Conservation (phyloP, 352 stramenopile genomes). For the Phytophthora tubulina region DNA sequence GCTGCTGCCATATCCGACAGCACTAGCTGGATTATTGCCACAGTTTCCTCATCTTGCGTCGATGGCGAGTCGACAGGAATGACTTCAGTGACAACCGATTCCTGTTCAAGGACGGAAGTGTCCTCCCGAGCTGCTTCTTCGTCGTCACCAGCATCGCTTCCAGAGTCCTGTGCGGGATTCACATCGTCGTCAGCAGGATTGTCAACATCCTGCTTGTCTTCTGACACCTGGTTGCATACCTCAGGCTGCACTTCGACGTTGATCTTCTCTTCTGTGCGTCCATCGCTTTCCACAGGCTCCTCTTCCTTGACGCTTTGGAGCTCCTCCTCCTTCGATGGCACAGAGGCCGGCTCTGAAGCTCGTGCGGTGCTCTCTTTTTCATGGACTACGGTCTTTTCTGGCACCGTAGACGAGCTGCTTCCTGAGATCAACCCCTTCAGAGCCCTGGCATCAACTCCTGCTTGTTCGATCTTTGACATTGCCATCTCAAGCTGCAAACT, state of each 20-base stretch:
- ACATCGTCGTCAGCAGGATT: slow-evolving; percentile 39
- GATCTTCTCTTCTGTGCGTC: slow-evolving; percentile 8
- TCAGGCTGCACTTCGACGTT: slow-evolving; percentile 25
- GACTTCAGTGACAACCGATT: slow-evolving; percentile 8
- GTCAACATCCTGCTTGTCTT: slow-evolving; percentile 38
- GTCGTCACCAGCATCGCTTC: slow-evolving; percentile 23
- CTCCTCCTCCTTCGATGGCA: slow-evolving; percentile 19
- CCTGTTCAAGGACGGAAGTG: not conserved
- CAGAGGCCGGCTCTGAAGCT: not conserved
- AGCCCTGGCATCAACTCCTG: slow-evolving; percentile 62
- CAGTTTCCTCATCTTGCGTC: slow-evolving; percentile 24
- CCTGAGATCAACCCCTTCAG: slow-evolving; percentile 50
- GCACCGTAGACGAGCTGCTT: slow-evolving; percentile 1
- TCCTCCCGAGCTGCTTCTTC: slow-evolving; percentile 23
- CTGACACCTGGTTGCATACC: slow-evolving; percentile 41
- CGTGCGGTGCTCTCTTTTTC: slow-evolving; percentile 26
- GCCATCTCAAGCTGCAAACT: slow-evolving; percentile 65
- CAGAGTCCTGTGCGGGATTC: slow-evolving; percentile 33
- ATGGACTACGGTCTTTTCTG: slow-evolving; percentile 14
- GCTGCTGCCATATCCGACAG: slow-evolving; percentile 24
- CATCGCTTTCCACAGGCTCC: slow-evolving; percentile 24
- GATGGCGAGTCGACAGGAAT: not conserved
- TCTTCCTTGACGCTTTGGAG: slow-evolving; percentile 20
- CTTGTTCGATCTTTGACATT: slow-evolving; percentile 73
- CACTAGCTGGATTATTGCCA: slow-evolving; percentile 22